Evolutionary conservation across 2,329 filamentous ascomycete genomes (phyloP).

Genomic region (Fusarium sambucinum): DNA sequence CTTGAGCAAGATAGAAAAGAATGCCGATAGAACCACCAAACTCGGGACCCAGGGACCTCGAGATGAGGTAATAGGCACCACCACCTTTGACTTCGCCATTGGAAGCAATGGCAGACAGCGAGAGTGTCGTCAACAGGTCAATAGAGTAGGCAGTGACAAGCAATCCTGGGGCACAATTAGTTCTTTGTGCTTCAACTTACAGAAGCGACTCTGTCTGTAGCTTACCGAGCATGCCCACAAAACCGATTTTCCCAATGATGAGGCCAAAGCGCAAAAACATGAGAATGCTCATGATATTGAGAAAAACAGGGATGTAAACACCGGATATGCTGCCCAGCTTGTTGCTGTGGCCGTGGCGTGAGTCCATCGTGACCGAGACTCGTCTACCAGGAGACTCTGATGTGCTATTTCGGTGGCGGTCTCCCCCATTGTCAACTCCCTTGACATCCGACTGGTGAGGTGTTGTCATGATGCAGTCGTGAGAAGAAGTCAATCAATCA

Average conservation of each 20-base stretch:
- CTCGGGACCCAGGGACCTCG: constrained; percentile 84
- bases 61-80: constrained; percentile 90
- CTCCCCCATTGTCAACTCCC: constrained; percentile 23
- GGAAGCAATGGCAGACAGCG: constrained; percentile 87
- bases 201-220: constrained; percentile 10
- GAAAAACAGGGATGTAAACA: constrained; percentile 87
- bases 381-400: constrained; percentile 24
- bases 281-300: constrained; percentile 90
- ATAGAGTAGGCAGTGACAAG: constrained; percentile 82
- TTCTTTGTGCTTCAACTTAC: not conserved
- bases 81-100: constrained; percentile 91
- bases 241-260: constrained; percentile 82
- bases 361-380: constrained; percentile 50
- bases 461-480: constrained; percentile 38
- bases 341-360: constrained; percentile 57
- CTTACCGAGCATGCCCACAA: constrained; percentile 83
- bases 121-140: constrained; percentile 86
- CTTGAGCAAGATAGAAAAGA: constrained; percentile 90
- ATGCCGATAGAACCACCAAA: constrained; percentile 91
- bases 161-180: constrained; percentile 65
- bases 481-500: constrained; percentile 17
- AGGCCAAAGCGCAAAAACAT: constrained; percentile 93
- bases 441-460: constrained; percentile 37
- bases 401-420: constrained; percentile 13
- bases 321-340: constrained; percentile 84